A percentile compares a stretch with the other conserved stretches of the same genome.
These are phyloP conservation scores for Phaeosphaeria sp. DNA, from an alignment of 2,329 filamentous ascomycete species.

Conservation along the genomic window DNA sequence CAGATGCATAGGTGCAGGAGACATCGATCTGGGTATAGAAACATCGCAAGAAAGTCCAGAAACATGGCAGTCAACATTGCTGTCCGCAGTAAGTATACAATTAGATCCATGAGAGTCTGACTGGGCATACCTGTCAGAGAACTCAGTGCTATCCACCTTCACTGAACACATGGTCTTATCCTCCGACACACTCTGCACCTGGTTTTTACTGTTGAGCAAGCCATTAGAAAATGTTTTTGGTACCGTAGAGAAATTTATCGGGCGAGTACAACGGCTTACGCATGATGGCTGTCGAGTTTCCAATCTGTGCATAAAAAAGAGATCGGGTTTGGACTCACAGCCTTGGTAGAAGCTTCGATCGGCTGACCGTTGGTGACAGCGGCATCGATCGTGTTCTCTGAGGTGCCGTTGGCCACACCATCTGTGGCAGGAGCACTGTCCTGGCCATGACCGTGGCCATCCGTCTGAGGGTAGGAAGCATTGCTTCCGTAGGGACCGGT, in stretches of 20 bases:
- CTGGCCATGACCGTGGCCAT: slow-evolving; percentile 35
- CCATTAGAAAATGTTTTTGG: slow-evolving; percentile 62
- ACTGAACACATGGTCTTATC: slow-evolving; percentile 33
- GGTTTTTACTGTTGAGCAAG: slow-evolving; percentile 59
- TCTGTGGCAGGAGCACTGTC: slow-evolving; percentile 19
- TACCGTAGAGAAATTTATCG: slow-evolving; percentile 36
- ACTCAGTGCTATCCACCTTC: slow-evolving; percentile 43
- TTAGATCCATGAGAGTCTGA: neutral
- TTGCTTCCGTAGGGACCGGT: slow-evolving; percentile 29
- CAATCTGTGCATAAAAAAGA: slow-evolving; percentile 61
- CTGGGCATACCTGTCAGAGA: slow-evolving; percentile 38
- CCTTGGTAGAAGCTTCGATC: slow-evolving; percentile 36
- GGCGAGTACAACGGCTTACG: slow-evolving; percentile 43
- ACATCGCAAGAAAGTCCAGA: slow-evolving; percentile 24
- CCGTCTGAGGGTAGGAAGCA: slow-evolving; percentile 33
- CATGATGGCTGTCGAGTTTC: slow-evolving; percentile 61
- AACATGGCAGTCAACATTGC: slow-evolving; percentile 29
- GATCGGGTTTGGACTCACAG: slow-evolving; percentile 49
- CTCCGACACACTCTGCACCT: slow-evolving; percentile 57
- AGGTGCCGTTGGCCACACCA: slow-evolving; percentile 25
- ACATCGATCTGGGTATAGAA: slow-evolving; percentile 24
- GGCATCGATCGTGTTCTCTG: slow-evolving; percentile 29
- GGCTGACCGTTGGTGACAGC: slow-evolving; percentile 33
- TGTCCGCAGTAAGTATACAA: slow-evolving; percentile 6
- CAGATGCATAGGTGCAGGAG: slow-evolving; percentile 37